A percentile compares a stretch with the other conserved stretches of the same genome.
Evolutionary conservation across 352 stramenopile genomes (phyloP).

Genomic region (Phytopythium litorale): DNA sequence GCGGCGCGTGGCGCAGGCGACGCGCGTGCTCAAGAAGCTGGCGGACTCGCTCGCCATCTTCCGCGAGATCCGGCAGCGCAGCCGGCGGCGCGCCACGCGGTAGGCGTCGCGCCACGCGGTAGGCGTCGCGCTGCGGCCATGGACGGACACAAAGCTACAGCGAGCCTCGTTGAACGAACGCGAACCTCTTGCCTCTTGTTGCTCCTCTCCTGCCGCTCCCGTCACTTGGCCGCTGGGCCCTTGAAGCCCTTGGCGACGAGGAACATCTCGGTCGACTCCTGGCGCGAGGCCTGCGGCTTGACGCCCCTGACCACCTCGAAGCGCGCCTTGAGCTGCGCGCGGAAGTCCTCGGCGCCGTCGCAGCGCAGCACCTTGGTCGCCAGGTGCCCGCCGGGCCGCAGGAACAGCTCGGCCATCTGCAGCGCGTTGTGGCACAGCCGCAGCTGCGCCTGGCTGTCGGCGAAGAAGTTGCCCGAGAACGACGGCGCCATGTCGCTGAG

Average conservation of each 20-base stretch:
- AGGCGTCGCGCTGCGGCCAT: not conserved
- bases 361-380: slow-evolving; percentile 80
- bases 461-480: slow-evolving; percentile 74
- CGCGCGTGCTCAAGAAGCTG: slow-evolving; percentile 9
- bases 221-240: slow-evolving; percentile 4
- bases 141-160: not conserved
- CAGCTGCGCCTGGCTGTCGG: slow-evolving; percentile 75
- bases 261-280: slow-evolving; percentile 86
- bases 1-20: not conserved
- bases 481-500: slow-evolving; percentile 88
- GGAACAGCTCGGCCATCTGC: slow-evolving; percentile 79
- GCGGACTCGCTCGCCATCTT: slow-evolving; percentile 5
- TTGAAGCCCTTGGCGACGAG: slow-evolving; percentile 74
- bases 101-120: not conserved
- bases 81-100: not conserved
- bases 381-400: slow-evolving; percentile 73
- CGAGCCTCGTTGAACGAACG: not conserved
- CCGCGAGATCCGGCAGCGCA: slow-evolving; percentile 3
- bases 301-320: slow-evolving; percentile 76
- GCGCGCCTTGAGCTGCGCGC: slow-evolving; percentile 57
- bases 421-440: slow-evolving; percentile 84
- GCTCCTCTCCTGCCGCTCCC: too few relatives aligned
- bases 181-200: not conserved
- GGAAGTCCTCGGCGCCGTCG: slow-evolving; percentile 76
- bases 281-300: slow-evolving; percentile 73